Evolutionary conservation across 2,329 filamentous ascomycete genomes (phyloP).

Genomic region (Exserohilum rostratum): DNA sequence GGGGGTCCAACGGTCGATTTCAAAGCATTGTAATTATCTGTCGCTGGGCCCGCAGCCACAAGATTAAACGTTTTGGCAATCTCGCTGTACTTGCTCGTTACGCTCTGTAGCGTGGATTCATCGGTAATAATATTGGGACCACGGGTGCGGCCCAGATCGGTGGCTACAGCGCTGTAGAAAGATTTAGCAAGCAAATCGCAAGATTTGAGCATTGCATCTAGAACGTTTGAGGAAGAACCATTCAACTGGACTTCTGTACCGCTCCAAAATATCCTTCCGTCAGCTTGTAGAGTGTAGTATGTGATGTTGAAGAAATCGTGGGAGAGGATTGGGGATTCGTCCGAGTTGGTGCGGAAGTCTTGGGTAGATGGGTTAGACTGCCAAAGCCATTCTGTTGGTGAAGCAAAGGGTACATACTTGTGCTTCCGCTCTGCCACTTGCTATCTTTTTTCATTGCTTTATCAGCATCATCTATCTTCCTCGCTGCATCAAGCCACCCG

Average conservation of each 20-base stretch:
- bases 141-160: no score
- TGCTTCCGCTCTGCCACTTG: slow-evolving; percentile 3
- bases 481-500: background rate
- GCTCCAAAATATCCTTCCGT: background rate
- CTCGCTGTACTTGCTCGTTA: no score
- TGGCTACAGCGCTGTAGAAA: background rate
- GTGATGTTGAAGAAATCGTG: background rate
- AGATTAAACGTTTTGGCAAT: no score
- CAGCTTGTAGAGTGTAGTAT: no score
- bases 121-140: no score
- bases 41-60: no score
- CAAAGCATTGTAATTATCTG: no score
- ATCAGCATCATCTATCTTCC: background rate
- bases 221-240: background rate
- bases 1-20: no score
- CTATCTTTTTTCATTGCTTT: background rate
- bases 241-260: background rate
- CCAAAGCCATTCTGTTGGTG: background rate
- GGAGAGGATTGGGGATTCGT: background rate
- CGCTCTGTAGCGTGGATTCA: no score
- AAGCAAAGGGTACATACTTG: background rate
- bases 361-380: background rate
- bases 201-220: background rate
- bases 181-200: background rate
- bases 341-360: background rate